These are phyloP conservation scores for Plantago ovata DNA, from an alignment of 257 asterid species.

Conservation along the genomic window DNA sequence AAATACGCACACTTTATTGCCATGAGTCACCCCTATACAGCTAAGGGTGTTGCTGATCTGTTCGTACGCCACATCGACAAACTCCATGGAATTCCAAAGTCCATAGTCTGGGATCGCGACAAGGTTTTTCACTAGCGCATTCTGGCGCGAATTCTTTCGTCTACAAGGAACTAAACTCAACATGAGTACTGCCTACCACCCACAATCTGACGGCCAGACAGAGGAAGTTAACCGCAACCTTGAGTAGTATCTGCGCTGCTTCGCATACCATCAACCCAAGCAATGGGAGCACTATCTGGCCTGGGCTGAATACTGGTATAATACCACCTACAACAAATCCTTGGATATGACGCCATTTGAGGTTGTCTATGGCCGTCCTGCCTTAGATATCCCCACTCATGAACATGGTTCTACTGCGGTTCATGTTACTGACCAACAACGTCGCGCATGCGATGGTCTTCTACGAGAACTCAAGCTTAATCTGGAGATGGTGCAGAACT, in stretches of 20 bases:
- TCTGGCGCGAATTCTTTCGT: background rate
- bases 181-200: background rate
- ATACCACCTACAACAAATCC: background rate
- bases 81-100: background rate
- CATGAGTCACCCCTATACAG: background rate
- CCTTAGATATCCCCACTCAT: too few relatives aligned
- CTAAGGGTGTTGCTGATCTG: background rate
- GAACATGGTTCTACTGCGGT: too few relatives aligned
- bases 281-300: too few relatives aligned
- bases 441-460: too few relatives aligned
- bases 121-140: background rate
- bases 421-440: too few relatives aligned
- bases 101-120: background rate
- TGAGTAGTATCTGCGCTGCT: background rate
- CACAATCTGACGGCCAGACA: background rate
- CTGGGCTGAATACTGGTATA: background rate
- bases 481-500: too few relatives aligned
- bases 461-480: too few relatives aligned
- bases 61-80: background rate
- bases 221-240: background rate
- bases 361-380: too few relatives aligned
- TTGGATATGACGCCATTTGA: too few relatives aligned
- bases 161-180: background rate
- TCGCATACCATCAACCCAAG: background rate
- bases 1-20: background rate